These are phyloP conservation scores for Kwoniella pini DNA, from an alignment of 768 basidiomycete species.

Conservation along the genomic window DNA sequence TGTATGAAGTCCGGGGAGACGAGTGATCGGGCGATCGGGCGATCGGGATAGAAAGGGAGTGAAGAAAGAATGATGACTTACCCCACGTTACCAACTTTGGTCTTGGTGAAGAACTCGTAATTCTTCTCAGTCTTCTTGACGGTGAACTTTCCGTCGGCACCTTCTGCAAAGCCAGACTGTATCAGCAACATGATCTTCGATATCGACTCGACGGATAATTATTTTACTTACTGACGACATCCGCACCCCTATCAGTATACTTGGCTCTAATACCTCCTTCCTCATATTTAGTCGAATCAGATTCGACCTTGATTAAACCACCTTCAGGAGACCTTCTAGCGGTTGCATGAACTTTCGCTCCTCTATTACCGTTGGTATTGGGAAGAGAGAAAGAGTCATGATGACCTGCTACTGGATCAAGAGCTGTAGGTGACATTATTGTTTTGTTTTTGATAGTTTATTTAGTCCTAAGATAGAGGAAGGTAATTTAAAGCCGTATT, in stretches of 20 bases:
- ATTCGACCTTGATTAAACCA: conserved; percentile 51
- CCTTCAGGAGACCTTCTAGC: conserved; percentile 49
- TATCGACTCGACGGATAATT: neutral
- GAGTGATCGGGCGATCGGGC: no score
- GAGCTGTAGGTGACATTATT: conserved; percentile 51
- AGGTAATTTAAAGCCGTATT: conserved; percentile 55
- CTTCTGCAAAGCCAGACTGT: conserved; percentile 58
- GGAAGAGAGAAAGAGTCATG: conserved; percentile 41
- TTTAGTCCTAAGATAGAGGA: conserved; percentile 26
- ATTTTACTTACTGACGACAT: conserved; percentile 64
- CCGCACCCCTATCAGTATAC: conserved; percentile 48
- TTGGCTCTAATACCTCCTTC: conserved; percentile 44
- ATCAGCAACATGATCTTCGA: neutral
- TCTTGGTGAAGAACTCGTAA: conserved; percentile 87
- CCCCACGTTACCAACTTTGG: conserved; percentile 89
- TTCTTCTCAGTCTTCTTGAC: conserved; percentile 76
- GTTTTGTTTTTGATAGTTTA: conserved; percentile 34
- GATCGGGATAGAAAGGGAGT: neutral
- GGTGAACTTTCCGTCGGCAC: conserved; percentile 69
- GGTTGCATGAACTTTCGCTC: conserved; percentile 43
- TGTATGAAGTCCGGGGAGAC: no score
- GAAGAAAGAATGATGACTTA: conserved; percentile 57
- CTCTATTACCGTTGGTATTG: neutral
- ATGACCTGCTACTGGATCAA: conserved; percentile 37
- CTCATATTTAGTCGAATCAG: conserved; percentile 45